Evolutionary conservation across 306 rosid species (phyloP).

Genomic region (Cucurbita maxima): DNA sequence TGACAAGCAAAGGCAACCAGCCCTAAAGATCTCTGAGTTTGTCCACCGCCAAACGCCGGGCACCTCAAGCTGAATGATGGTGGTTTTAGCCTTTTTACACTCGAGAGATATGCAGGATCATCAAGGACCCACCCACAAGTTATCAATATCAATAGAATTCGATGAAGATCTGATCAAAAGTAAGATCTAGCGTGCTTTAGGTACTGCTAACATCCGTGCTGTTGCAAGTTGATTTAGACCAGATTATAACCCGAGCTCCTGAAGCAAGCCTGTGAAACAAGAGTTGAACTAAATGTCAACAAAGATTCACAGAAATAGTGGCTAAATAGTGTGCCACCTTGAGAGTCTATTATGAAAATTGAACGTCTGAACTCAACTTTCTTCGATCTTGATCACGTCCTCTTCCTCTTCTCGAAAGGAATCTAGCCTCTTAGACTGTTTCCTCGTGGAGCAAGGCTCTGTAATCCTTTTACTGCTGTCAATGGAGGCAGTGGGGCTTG

Average conservation of each 20-base stretch:
- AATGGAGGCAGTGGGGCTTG: conserved; percentile 30
- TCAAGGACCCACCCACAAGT: conserved; percentile 7
- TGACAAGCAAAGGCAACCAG: not conserved
- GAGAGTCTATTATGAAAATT: conserved; percentile 8
- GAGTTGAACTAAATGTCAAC: conserved; percentile 25
- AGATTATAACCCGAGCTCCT: conserved; percentile 90
- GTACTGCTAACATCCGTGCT: conserved; percentile 20
- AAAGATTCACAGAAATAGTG: conserved; percentile 2
- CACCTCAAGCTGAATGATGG: not conserved
- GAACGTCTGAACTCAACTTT: conserved; percentile 60
- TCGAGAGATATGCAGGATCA: conserved; percentile 4
- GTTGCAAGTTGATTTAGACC: conserved; percentile 35
- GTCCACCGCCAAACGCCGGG: not conserved
- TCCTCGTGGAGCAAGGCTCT: conserved; percentile 27
- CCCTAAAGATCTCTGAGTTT: not conserved
- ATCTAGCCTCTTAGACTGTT: conserved; percentile 34
- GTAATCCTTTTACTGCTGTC: conserved; percentile 38
- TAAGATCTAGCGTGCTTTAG: conserved; percentile 7
- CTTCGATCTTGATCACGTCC: conserved; percentile 66
- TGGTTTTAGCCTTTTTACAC: conserved; percentile 1
- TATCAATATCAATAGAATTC: not conserved
- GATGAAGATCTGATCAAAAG: not conserved
- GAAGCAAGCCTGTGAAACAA: conserved; percentile 77
- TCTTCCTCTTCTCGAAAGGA: conserved; percentile 50
- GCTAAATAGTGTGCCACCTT: not conserved